phyloP scores from a whole-genome alignment of 1,284 basidiomycete genomes.

The Pisolithus thermaeus region DNA sequence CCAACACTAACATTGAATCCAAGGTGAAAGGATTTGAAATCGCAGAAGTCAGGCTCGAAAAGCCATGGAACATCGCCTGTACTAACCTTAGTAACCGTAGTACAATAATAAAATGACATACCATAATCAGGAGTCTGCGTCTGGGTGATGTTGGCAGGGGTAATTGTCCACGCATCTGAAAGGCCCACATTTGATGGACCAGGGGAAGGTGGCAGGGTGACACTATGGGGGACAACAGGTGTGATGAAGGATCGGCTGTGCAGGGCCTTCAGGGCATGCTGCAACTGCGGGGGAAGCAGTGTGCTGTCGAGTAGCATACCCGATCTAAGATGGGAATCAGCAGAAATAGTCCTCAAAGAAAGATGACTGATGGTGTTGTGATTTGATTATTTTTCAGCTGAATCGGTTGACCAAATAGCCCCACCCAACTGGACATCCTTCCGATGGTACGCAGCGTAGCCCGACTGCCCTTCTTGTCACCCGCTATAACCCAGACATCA shows the following conservation, averaged over 20 bases:
- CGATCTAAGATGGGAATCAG: not conserved
- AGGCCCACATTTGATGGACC: not conserved
- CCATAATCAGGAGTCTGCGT: not conserved
- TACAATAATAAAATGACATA: not conserved
- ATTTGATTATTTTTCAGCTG: not conserved
- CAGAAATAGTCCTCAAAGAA: not conserved
- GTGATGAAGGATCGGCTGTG: not conserved
- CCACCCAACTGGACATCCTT: not conserved
- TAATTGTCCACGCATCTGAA: not conserved
- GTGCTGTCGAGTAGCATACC: not conserved
- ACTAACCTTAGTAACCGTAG: not conserved
- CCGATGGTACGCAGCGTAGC: not conserved
- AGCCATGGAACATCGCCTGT: not conserved
- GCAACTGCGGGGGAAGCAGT: not conserved
- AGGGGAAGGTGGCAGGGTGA: not conserved
- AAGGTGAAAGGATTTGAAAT: too few relatives aligned
- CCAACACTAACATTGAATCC: not conserved
- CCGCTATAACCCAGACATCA: slow-evolving; percentile 1
- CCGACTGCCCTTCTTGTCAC: slow-evolving; percentile 1
- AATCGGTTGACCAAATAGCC: not conserved
- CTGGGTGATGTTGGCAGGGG: not conserved
- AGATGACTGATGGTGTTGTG: not conserved
- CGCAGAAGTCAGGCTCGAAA: too few relatives aligned
- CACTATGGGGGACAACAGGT: not conserved
- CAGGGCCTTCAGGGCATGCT: not conserved